phyloP scores from a whole-genome alignment of 129 eudicot genomes.

The Pulicaria dysenterica region DNA sequence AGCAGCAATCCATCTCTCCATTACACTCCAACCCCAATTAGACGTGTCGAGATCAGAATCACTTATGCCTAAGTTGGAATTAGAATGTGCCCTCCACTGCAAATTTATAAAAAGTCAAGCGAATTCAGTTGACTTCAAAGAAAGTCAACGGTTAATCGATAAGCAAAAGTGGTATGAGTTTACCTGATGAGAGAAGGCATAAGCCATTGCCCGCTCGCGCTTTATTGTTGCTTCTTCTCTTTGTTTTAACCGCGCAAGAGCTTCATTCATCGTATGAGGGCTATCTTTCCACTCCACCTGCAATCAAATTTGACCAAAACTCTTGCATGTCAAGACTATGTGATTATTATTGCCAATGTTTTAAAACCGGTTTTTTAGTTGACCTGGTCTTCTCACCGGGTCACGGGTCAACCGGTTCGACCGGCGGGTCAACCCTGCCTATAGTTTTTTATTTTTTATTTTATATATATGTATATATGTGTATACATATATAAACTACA shows the following conservation, averaged over 20 bases:
- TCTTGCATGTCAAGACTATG: background rate
- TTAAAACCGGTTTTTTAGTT: too few species aligned
- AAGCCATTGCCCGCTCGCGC: conserved; percentile 97
- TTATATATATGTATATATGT: too few species aligned
- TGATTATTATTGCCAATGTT: too few species aligned
- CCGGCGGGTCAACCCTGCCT: too few species aligned
- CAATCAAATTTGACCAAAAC: conserved; percentile 21
- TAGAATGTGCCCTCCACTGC: conserved; percentile 93
- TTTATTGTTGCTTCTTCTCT: conserved; percentile 92
- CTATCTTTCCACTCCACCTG: conserved; percentile 91
- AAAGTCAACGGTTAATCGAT: conserved; percentile 16
- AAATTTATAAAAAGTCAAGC: conserved; percentile 7
- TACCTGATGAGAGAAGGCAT: conserved; percentile 97
- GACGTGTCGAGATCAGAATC: conserved; percentile 55
- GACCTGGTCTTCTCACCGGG: too few species aligned
- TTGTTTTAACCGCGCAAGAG: conserved; percentile 72
- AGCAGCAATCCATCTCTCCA: conserved; percentile 96
- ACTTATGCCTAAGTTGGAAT: conserved; percentile 41
- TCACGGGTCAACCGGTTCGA: too few species aligned
- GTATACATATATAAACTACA: too few species aligned
- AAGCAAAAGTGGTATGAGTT: background rate
- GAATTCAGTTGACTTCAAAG: background rate
- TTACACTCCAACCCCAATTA: conserved; percentile 99
- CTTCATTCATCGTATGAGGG: conserved; percentile 67
- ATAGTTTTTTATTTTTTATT: too few species aligned